Conservation (phyloP, 257 asterid genomes). For the Galeopsis tetrahit region DNA sequence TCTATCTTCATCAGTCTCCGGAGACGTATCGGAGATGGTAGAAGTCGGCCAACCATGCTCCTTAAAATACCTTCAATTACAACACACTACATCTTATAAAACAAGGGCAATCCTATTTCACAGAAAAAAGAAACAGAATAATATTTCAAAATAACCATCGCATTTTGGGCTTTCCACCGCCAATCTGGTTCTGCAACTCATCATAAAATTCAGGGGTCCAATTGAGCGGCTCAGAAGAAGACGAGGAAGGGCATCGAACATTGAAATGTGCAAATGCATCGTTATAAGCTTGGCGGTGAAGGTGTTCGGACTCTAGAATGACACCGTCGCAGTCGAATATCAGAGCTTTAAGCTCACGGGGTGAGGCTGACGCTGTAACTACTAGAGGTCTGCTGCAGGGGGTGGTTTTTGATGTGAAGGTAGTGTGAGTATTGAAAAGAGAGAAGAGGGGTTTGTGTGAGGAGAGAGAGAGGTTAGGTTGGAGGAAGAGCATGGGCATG, state of each 20-base stretch:
- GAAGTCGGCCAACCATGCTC: conserved; percentile 97
- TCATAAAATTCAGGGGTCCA: conserved; percentile 88
- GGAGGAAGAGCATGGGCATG: conserved; percentile 52
- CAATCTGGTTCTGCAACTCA: conserved; percentile 76
- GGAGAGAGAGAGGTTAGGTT: conserved; percentile 49
- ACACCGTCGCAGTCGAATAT: conserved; percentile 96
- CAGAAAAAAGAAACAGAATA: not conserved
- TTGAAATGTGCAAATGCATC: conserved; percentile 85
- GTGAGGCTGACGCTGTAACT: conserved; percentile 53
- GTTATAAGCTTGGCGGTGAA: conserved; percentile 94
- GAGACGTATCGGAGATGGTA: conserved; percentile 55
- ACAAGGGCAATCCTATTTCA: not conserved
- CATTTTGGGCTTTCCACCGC: conserved; percentile 99
- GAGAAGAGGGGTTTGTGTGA: conserved; percentile 43
- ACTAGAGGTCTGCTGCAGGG: conserved; percentile 40
- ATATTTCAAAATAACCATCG: conserved; percentile 56
- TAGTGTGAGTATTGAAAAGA: conserved; percentile 33
- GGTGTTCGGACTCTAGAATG: conserved; percentile 89
- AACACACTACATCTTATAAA: conserved; percentile 4
- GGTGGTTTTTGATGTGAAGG: conserved; percentile 25
- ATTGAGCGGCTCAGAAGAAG: conserved; percentile 54
- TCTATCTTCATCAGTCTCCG: conserved; percentile 70
- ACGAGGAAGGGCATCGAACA: conserved; percentile 65
- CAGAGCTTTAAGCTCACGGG: conserved; percentile 70
- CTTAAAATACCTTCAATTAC: conserved; percentile 74